Evolutionary conservation across 1,284 basidiomycete genomes (phyloP).

Genomic region (Anthracocystis panici-leucophaei): DNA sequence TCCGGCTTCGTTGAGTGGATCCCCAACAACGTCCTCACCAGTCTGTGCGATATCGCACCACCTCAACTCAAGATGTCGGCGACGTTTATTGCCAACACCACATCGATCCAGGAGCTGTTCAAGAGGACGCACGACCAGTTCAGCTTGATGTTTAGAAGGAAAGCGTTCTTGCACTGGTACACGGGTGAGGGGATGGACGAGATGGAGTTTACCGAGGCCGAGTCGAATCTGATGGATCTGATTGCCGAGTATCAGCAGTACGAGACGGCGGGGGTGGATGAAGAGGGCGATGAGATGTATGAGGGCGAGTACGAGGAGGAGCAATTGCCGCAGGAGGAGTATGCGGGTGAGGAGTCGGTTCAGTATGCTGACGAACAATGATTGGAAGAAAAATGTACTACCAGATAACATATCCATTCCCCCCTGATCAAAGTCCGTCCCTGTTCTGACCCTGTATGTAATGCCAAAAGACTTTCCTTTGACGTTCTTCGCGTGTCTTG

Average conservation of each 20-base stretch:
- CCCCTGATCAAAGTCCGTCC: not conserved
- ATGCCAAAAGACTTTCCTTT: not conserved
- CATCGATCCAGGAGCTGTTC: slow-evolving; percentile 67
- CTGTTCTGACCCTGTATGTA: not conserved
- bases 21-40: slow-evolving; percentile 68
- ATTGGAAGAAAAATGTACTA: slow-evolving; percentile 4
- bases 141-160: slow-evolving; percentile 68
- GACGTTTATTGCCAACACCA: slow-evolving; percentile 70
- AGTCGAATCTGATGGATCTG: slow-evolving; percentile 67
- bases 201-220: slow-evolving; percentile 71
- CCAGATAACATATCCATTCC: not conserved
- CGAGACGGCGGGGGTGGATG: slow-evolving; percentile 69
- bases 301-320: slow-evolving; percentile 50
- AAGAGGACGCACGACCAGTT: slow-evolving; percentile 69
- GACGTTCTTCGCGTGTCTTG: not conserved
- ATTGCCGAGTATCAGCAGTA: slow-evolving; percentile 71
- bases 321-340: not conserved
- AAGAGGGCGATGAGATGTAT: slow-evolving; percentile 67
- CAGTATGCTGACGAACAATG: slow-evolving; percentile 47
- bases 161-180: slow-evolving; percentile 71
- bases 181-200: slow-evolving; percentile 70
- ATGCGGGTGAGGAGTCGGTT: slow-evolving; percentile 20
- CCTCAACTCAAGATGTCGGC: slow-evolving; percentile 67
- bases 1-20: slow-evolving; percentile 69
- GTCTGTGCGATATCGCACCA: slow-evolving; percentile 66